Evolutionary conservation across 768 basidiomycete species (phyloP), one percentile per base, ranked within the genome.

Genomic region (Asterophora lycoperdoides): DNA sequence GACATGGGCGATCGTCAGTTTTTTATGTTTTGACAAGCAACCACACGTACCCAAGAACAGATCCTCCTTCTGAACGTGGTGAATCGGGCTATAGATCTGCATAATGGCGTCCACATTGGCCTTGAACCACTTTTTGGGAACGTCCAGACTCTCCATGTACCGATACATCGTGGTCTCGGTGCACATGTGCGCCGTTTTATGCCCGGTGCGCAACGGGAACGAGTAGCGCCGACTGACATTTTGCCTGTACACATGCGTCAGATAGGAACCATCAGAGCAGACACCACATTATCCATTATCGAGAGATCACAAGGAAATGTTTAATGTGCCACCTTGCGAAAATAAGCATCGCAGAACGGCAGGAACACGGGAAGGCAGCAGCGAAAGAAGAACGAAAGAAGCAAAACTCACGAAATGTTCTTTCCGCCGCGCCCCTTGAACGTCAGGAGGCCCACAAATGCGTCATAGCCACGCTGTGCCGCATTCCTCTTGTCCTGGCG

Each of bases 81-180:
- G 77, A 40, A 61, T 53, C 29, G 58, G 13, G 5, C 73, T 79
- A 61, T 77, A 89, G 14, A 77, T 63, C 36, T 76, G 62, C 66
- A 89, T 56, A 54, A 93, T 81, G 17, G 69, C 60, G 48, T 86
- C 77, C 19, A 81, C 78, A 55, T 91, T 84, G 4, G 76, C 73
- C 48, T 76, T 78, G 64, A 93, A 85, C 86, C 89, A 93, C 50
- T 68, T 75, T 57, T 79, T 83, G 0, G 88, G 80, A 8, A 80
- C 77, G 5, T 80, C 76, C 39, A 86, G 56, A 34, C 75, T 72
- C 46, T 82, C 77, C 52, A 89, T 72, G 56, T 84, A 89, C 14
- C 73, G 75, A 63, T 87, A 87, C 52, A 81, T 70, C 23, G 83
- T 84, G 35, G 80, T 73, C 60, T 91, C 89, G 2, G 85, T 77